These are phyloP conservation scores for Rhynchospora tenuis DNA, from an alignment of 176 grass and related monocot genomes.

Conservation along the genomic window DNA sequence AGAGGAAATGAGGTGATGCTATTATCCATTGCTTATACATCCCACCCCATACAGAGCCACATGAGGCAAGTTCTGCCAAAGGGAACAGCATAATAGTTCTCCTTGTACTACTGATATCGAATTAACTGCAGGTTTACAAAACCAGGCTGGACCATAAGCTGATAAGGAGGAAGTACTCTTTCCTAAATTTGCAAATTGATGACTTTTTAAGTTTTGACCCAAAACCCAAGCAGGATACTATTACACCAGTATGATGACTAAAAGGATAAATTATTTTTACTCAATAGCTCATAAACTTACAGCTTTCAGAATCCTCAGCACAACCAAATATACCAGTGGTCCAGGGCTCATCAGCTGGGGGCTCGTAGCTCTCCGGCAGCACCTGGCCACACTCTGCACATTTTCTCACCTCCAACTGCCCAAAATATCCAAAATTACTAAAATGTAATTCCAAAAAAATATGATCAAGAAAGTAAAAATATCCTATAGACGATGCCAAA, in stretches of 20 bases:
- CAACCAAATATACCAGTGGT: constrained; percentile 57
- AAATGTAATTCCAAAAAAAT: background rate
- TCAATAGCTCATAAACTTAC: constrained; percentile 23
- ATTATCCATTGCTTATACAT: background rate
- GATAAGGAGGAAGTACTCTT: background rate
- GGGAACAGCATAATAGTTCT: background rate
- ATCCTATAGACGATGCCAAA: background rate
- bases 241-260: background rate
- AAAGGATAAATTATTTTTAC: background rate
- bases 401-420: constrained; percentile 41
- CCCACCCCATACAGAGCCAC: background rate
- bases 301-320: constrained; percentile 57
- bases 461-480: too few relatives aligned
- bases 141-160: background rate
- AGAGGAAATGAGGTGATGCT: background rate
- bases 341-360: constrained; percentile 60
- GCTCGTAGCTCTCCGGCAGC: constrained; percentile 42
- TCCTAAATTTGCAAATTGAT: background rate
- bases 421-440: background rate
- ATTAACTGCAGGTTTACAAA: background rate
- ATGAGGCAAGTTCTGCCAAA: background rate
- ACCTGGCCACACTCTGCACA: constrained; percentile 44
- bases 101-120: background rate
- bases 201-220: background rate
- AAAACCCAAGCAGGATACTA: background rate